Evolutionary conservation across 1,139 yeast species (phyloP).

Genomic region (Scheffersomyces lignicola): DNA sequence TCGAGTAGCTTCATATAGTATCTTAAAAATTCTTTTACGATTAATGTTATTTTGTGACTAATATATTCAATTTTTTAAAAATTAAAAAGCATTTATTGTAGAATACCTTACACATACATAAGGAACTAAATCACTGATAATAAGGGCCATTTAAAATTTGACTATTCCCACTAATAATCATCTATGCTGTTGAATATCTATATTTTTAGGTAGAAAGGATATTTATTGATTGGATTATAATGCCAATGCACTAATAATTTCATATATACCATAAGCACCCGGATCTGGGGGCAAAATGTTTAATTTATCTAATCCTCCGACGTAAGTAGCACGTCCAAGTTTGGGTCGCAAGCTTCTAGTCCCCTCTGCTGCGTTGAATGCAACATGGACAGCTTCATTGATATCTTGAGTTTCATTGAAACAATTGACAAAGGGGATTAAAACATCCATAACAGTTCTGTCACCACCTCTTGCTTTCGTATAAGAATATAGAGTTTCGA

Average conservation of each 20-base stretch:
- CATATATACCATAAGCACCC: slow-evolving; percentile 38
- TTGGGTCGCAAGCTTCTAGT: slow-evolving; percentile 42
- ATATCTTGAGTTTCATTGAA: slow-evolving; percentile 26
- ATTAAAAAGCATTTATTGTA: too few relatives aligned
- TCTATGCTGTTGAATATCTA: too few relatives aligned
- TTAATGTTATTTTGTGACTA: not conserved
- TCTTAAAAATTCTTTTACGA: slow-evolving; percentile 1
- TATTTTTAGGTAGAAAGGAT: too few relatives aligned
- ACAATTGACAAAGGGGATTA: slow-evolving; percentile 45
- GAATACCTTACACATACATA: too few relatives aligned
- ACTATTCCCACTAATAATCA: too few relatives aligned
- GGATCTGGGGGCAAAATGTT: slow-evolving; percentile 43
- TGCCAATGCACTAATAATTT: slow-evolving; percentile 20
- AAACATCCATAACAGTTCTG: slow-evolving; percentile 54
- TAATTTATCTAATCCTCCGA: slow-evolving; percentile 28
- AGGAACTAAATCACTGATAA: too few relatives aligned
- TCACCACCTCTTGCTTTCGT: slow-evolving; percentile 53
- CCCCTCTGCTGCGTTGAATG: slow-evolving; percentile 40
- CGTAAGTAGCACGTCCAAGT: slow-evolving; percentile 50
- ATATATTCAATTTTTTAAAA: too few relatives aligned
- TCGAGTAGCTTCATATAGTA: not conserved
- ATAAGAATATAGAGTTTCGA: slow-evolving; percentile 37
- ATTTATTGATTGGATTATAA: too few relatives aligned
- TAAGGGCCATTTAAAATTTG: too few relatives aligned
- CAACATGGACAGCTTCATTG: slow-evolving; percentile 29